Conservation (phyloP, 2,329 filamentous ascomycete genomes). For the Arthrobotrys iridis region DNA sequence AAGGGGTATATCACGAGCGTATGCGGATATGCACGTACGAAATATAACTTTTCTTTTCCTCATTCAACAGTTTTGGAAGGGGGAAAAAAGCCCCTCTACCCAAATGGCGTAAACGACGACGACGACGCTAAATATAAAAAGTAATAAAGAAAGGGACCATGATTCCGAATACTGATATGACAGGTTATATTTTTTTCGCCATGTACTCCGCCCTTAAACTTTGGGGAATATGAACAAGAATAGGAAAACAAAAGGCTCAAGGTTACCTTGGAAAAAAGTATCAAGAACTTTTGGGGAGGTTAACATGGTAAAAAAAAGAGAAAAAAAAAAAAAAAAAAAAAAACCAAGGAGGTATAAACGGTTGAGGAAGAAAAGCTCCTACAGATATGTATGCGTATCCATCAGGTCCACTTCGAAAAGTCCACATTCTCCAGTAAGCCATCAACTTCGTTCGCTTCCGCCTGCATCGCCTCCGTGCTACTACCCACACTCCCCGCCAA, state of each 20-base stretch:
- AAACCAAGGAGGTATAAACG: not conserved
- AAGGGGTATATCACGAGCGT: no score
- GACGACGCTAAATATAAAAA: conserved; percentile 34
- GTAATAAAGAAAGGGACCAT: conserved; percentile 9
- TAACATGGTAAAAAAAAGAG: conserved; percentile 23
- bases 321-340: conserved; percentile 33
- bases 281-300: not conserved
- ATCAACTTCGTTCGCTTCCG: conserved; percentile 38
- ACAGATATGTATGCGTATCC: conserved; percentile 33
- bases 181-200: conserved; percentile 1
- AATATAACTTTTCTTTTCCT: no score
- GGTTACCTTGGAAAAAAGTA: not conserved
- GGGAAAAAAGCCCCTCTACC: no score
- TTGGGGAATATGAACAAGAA: conserved; percentile 14
- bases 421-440: conserved; percentile 54
- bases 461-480: conserved; percentile 31
- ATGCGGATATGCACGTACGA: no score
- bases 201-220: conserved; percentile 3
- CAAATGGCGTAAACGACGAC: no score
- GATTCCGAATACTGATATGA: not conserved
- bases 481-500: conserved; percentile 47
- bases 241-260: not conserved
- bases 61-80: no score
- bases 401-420: conserved; percentile 55
- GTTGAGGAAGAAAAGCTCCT: not conserved